Conservation (phyloP, 305 asterid species). For the Fraxinus paxiana region DNA sequence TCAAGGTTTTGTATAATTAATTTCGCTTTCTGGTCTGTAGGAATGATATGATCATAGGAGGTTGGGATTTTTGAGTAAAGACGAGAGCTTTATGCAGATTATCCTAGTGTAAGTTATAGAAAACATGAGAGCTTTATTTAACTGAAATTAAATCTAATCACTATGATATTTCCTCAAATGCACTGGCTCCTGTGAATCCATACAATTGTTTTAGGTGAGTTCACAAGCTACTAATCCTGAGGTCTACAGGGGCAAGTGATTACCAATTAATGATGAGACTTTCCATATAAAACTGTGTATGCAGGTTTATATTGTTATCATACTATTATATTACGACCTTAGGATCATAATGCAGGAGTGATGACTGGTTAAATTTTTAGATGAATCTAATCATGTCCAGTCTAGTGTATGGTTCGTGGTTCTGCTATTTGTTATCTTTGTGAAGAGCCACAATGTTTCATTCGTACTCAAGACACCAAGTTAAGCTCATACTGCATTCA, state of each 20-base stretch:
- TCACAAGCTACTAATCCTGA: not conserved
- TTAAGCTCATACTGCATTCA: too few relatives aligned
- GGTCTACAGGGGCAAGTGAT: not conserved
- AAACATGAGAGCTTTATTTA: not conserved
- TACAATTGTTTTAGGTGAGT: not conserved
- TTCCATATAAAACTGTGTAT: not conserved
- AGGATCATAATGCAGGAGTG: not conserved
- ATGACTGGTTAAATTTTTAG: not conserved
- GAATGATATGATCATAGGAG: constrained; percentile 8
- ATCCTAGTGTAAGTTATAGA: not conserved
- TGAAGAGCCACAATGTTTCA: too few relatives aligned
- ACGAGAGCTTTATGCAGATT: not conserved
- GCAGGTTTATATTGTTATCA: not conserved
- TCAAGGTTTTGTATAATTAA: not conserved
- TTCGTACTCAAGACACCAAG: too few relatives aligned
- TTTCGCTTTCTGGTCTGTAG: constrained; percentile 4
- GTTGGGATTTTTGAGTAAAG: constrained; percentile 1
- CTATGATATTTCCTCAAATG: not conserved
- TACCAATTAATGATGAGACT: not conserved
- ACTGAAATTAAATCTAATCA: not conserved
- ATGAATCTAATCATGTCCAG: not conserved
- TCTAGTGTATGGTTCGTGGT: constrained; percentile 7
- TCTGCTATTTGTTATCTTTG: constrained; percentile 3
- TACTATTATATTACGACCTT: not conserved
- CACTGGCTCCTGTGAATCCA: not conserved